These are phyloP conservation scores for Phytopythium cucurbitacearum DNA, from an alignment of 352 stramenopile species.

Conservation along the genomic window DNA sequence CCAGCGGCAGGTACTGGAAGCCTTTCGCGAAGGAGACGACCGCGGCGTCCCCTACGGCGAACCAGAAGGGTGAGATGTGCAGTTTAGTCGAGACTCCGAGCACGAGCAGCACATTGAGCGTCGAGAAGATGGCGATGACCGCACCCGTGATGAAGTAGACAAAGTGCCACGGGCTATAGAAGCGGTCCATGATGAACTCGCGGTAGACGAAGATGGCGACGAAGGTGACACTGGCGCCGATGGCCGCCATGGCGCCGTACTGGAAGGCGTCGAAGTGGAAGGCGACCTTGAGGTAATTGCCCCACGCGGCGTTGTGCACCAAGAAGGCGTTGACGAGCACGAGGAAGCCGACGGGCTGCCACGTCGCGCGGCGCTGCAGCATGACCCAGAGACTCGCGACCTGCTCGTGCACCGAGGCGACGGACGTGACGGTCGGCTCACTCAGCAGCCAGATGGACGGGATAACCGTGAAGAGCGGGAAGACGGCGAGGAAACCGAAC, in stretches of 20 bases:
- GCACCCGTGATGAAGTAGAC: slow-evolving; percentile 65
- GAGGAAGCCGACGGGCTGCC: slow-evolving; percentile 72
- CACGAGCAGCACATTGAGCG: slow-evolving; percentile 69
- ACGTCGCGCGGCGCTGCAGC: slow-evolving; percentile 64
- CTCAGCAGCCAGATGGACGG: slow-evolving; percentile 52
- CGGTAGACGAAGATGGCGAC: slow-evolving; percentile 51
- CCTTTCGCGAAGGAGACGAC: slow-evolving; percentile 66
- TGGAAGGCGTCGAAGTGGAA: slow-evolving; percentile 73
- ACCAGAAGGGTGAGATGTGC: slow-evolving; percentile 68
- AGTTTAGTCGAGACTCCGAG: slow-evolving; percentile 54
- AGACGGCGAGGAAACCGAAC: slow-evolving; percentile 54
- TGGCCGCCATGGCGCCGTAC: slow-evolving; percentile 66
- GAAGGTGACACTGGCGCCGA: slow-evolving; percentile 70
- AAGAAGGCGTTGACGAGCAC: slow-evolving; percentile 56
- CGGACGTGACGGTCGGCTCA: slow-evolving; percentile 31
- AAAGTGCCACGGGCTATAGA: slow-evolving; percentile 47
- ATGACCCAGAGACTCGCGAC: slow-evolving; percentile 45
- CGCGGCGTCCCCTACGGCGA: slow-evolving; percentile 62
- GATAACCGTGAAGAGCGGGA: slow-evolving; percentile 53
- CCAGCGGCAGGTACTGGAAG: slow-evolving; percentile 75
- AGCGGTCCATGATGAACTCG: slow-evolving; percentile 29
- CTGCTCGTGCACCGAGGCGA: slow-evolving; percentile 30
- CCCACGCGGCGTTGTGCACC: slow-evolving; percentile 75
- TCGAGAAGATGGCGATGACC: slow-evolving; percentile 57
- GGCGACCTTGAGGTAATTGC: slow-evolving; percentile 72